Base-by-base conservation (phyloP, 768 basidiomycete species). In the Amanita exitialis region DNA sequence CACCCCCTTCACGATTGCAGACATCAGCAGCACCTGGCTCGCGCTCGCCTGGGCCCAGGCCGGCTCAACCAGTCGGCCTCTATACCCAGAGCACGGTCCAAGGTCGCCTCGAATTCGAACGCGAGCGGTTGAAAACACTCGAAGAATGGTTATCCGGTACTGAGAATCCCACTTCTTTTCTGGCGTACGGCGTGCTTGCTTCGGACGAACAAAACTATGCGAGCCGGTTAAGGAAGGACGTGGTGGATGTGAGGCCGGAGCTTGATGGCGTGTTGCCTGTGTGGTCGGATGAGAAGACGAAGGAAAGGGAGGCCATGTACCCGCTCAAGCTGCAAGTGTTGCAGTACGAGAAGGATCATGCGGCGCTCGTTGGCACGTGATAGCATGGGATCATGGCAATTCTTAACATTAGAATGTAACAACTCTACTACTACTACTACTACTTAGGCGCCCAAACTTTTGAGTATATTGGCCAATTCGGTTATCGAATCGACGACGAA, bases 1-100 rank as follows among this genome's bases (percentile, higher is more conserved):
- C 55, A 76, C 70, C 7, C 77, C 77, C 2, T 78, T 78, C 57
- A 65, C 65, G 3, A 63, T 77, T 53, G 70, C 72, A 1, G 76
- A 78, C 52, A 62, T 79, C 42, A 64, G 64, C n/a, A 74, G 72
- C 59, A 74, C 71, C 3, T 77, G 72, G 72, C 66, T 79, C 36
- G 58, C 74, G 1, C 60, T 74, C 18, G 67, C 68, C 2, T 77
- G 74, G 73, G 35, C 45, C 18, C 16, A 20, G 4, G 9, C 20
- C 0, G 4, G 16, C 16, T 10, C 16, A 10, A 50, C n/a, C n/a
- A n/a, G 54, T 2, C 52, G 58, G 25, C 56, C 69, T 12, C 12
- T 53, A 1, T 66, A 73, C 51, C 74, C 75, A 0, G 45, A 58
- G 18, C n/a, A 66, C 69, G 1, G 7, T 57, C 3, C 15, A 28